phyloP scores from a whole-genome alignment of 2,329 filamentous ascomycete genomes.

The Falciphora oryzae region DNA sequence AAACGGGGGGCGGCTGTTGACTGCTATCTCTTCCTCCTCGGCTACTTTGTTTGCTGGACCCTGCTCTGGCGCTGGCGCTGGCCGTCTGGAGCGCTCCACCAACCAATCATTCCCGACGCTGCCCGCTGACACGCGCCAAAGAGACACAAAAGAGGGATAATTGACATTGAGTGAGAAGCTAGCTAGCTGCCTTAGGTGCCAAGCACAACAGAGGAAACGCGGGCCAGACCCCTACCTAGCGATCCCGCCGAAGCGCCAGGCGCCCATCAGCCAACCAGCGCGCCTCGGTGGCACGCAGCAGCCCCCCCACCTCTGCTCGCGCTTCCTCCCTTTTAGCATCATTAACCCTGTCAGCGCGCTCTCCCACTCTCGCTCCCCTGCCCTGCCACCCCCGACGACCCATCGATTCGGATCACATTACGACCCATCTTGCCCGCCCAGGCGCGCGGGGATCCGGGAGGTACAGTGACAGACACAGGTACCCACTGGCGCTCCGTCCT shows the following conservation, averaged over 20 bases:
- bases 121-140: too few species aligned
- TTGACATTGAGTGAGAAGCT: too few species aligned
- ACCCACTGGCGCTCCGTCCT: conserved; percentile 1
- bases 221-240: neutral
- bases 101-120: too few species aligned
- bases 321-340: conserved; percentile 2
- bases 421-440: neutral
- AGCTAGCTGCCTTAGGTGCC: too few species aligned
- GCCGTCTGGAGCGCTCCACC: too few species aligned
- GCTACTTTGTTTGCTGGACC: too few species aligned
- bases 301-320: neutral
- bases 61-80: too few species aligned
- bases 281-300: conserved; percentile 1
- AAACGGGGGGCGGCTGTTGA: too few species aligned
- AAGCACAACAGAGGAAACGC: too few species aligned
- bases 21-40: too few species aligned
- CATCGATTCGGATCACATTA: conserved; percentile 9
- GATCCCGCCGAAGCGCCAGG: conserved; percentile 6
- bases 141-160: too few species aligned
- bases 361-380: conserved; percentile 1
- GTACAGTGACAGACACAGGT: neutral
- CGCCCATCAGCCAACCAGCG: conserved; percentile 7
- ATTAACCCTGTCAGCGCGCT: neutral
- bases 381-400: conserved; percentile 7
- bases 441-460: conserved; percentile 1